A percentile compares a stretch with the other conserved stretches of the same genome.
Evolutionary conservation across 441 rosid species (phyloP).

Genomic region (Francoa sonchifolia): DNA sequence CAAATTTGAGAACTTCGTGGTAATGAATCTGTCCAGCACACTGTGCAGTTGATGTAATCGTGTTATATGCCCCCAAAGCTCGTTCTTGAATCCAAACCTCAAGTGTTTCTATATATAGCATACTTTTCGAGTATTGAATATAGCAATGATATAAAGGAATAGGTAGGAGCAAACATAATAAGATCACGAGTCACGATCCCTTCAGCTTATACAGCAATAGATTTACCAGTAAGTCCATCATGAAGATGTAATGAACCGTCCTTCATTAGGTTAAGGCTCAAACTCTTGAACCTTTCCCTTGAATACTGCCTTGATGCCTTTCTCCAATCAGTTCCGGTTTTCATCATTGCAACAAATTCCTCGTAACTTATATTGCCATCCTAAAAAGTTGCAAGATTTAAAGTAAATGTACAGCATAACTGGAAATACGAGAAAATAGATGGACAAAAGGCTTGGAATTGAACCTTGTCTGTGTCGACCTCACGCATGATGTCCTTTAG

Average conservation of each 20-base stretch:
- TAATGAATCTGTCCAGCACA: background rate
- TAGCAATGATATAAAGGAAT: background rate
- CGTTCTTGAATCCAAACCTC: background rate
- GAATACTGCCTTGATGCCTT: conserved; percentile 96
- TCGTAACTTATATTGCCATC: conserved; percentile 82
- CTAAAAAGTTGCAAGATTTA: conserved; percentile 21
- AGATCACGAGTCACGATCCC: conserved; percentile 2
- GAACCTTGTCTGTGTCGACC: conserved; percentile 89
- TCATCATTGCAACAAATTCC: conserved; percentile 93
- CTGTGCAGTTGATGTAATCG: background rate
- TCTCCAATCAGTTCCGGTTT: conserved; percentile 96
- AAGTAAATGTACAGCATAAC: background rate
- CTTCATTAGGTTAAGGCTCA: conserved; percentile 88
- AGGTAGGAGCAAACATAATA: conserved; percentile 9
- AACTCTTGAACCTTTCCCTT: conserved; percentile 92
- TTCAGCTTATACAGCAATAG: conserved; percentile 42
- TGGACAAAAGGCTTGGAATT: conserved; percentile 9
- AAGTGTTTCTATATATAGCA: background rate
- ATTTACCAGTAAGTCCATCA: conserved; percentile 68
- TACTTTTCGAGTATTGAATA: conserved; percentile 3
- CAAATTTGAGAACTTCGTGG: too few relatives aligned
- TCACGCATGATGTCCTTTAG: conserved; percentile 78
- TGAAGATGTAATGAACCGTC: conserved; percentile 90
- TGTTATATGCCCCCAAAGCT: background rate
- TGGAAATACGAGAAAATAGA: background rate